Evolutionary conservation across 1,284 basidiomycete genomes (phyloP), one percentile per base, ranked within the genome.

Genomic region (Neonothopanus nambi): DNA sequence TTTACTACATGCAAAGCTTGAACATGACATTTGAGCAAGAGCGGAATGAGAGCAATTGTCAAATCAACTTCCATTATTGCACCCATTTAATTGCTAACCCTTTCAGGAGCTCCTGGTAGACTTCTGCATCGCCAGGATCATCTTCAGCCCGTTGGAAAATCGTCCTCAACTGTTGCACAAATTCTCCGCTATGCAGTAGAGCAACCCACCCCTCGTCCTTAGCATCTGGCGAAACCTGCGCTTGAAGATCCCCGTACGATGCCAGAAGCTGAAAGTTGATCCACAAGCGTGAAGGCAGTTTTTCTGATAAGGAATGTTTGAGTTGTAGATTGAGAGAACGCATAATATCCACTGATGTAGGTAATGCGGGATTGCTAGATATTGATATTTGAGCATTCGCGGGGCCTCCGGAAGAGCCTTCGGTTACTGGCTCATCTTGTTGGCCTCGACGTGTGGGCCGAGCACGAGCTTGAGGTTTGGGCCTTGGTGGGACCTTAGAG

Each of bases 181-280:
- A 60, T 15, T 57, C 61, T 6, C 73, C 75, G 49, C 67, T 62
- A 8, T 59, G 62, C 26, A 78, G 54, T 33, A 71, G 58, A 36
- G 63, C 57, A n/a, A 56, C 51, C 84, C 84, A 86, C 43, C 73
- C 73, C 5, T 55, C 42, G 56, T 83, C 80, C 52, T 58, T 67
- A 17, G 74, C 71, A 4, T 55, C 63, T 5, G 57, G 51, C 21
- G 65, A 56, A 8, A 69, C 59, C 20, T 61, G 54, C 13, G 58
- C 61, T 58, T 82, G 80, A 21, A 82, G 63, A 30, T 67, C 65
- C 21, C 72, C 75, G 56, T 77, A 84, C 17, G 78, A 72, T 48
- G 66, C 54, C 36, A 84, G 60, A 26, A 85, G 70, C 28, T 76
- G 69, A 54, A 74, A 76, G 65, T 81, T 80, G 57, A 79, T 66